These are phyloP conservation scores for Monoraphidium neglectum DNA, from an alignment of 139 green algal genomes.

Conservation along the genomic window DNA sequence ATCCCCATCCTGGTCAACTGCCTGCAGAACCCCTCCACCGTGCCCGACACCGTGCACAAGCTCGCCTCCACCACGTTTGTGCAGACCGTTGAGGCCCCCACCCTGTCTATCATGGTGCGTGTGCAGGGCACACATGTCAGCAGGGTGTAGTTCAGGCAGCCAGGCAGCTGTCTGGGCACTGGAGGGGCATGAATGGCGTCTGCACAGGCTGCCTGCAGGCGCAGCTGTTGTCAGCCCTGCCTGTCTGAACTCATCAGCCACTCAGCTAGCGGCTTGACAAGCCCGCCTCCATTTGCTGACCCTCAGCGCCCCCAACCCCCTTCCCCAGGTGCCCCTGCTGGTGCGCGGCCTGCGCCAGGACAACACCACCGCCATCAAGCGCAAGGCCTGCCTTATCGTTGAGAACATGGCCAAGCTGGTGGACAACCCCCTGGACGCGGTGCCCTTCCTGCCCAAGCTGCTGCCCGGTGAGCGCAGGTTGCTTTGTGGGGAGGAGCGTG, in stretches of 20 bases:
- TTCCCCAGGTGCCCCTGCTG: slow-evolving; percentile 67
- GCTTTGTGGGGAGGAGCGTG: too few relatives aligned
- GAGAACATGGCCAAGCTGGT: slow-evolving; percentile 97
- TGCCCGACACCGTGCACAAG: slow-evolving; percentile 90
- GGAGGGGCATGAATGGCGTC: too few relatives aligned
- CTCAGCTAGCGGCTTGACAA: too few relatives aligned
- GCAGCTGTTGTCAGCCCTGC: too few relatives aligned
- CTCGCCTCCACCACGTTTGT: slow-evolving; percentile 92
- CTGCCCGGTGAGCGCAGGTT: too few relatives aligned
- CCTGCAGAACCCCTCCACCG: slow-evolving; percentile 70
- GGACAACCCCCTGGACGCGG: slow-evolving; percentile 81
- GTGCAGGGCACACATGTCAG: too few relatives aligned
- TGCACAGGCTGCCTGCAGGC: too few relatives aligned
- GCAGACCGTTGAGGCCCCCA: slow-evolving; percentile 74
- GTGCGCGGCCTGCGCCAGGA: slow-evolving; percentile 80
- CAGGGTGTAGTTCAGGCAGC: too few relatives aligned
- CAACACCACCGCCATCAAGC: slow-evolving; percentile 88
- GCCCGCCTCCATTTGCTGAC: too few relatives aligned
- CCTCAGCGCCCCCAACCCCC: too few relatives aligned
- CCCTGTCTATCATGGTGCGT: slow-evolving; percentile 83
- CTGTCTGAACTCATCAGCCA: too few relatives aligned
- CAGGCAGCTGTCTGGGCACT: too few relatives aligned
- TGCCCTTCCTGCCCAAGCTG: slow-evolving; percentile 86
- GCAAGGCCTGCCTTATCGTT: slow-evolving; percentile 85
- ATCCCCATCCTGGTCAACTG: slow-evolving; percentile 83